These are phyloP conservation scores for Podospora bellae-mahoneyi DNA, from an alignment of 495 filamentous ascomycete species.

Conservation along the genomic window DNA sequence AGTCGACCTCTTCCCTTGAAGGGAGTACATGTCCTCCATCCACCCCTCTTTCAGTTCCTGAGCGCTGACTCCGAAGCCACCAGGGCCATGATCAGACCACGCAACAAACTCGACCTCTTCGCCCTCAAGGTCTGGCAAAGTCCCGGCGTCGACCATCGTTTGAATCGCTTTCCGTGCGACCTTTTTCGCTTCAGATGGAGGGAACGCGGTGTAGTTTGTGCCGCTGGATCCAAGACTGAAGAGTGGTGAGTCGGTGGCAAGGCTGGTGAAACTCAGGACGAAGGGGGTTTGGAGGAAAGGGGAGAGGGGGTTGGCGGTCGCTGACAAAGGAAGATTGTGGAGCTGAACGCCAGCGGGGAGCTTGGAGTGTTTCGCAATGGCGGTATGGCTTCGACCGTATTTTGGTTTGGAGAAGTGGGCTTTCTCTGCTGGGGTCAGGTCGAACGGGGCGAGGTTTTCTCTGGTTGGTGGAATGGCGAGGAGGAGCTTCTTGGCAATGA, in stretches of 20 bases:
- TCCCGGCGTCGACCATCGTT: constrained; percentile 14
- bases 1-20: constrained; percentile 43
- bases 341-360: constrained; percentile 11
- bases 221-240: constrained; percentile 15
- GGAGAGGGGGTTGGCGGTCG: not conserved
- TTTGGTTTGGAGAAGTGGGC: constrained; percentile 31
- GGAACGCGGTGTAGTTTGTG: constrained; percentile 13
- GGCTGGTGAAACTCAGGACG: constrained; percentile 8
- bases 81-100: constrained; percentile 37
- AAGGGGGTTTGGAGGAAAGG: constrained; percentile 18
- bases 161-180: constrained; percentile 14
- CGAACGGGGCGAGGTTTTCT: constrained; percentile 32
- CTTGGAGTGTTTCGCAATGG: constrained; percentile 27
- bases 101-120: constrained; percentile 28
- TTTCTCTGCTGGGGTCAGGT: constrained; percentile 32
- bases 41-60: constrained; percentile 36
- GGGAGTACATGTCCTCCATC: constrained; percentile 36
- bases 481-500: constrained; percentile 38
- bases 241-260: not conserved
- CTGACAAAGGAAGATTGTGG: constrained; percentile 15
- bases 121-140: constrained; percentile 8
- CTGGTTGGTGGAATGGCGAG: constrained; percentile 37
- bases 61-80: constrained; percentile 32
- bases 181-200: not conserved
- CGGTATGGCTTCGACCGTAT: constrained; percentile 34